Percentiles rank a stretch among this genome's conserved stretches.
Conservation (phyloP, 441 rosid species). For the Pelargonium fulgidum region DNA sequence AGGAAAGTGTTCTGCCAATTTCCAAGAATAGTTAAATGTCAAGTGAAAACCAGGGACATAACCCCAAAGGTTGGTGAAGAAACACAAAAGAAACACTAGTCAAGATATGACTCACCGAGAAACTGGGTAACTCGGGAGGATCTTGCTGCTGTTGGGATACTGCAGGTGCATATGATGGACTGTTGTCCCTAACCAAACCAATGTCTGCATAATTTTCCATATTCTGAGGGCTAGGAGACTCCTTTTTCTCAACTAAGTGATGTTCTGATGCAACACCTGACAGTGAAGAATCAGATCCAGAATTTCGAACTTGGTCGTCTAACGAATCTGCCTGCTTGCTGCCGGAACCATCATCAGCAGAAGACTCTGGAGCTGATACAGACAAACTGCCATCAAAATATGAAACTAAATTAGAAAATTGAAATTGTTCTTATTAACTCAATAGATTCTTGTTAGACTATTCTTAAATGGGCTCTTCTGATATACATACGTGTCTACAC, state of each 20-base stretch:
- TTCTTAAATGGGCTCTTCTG: too few relatives aligned
- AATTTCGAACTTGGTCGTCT: constrained; percentile 49
- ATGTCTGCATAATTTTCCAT: constrained; percentile 50
- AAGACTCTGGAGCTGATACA: constrained; percentile 37
- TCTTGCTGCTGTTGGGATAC: constrained; percentile 55
- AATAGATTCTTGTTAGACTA: neutral
- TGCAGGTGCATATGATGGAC: constrained; percentile 47
- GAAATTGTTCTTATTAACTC: neutral
- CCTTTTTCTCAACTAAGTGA: constrained; percentile 52
- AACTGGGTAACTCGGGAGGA: constrained; percentile 49
- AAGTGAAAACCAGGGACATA: neutral
- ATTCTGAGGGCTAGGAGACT: constrained; percentile 47
- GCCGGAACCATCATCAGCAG: constrained; percentile 38
- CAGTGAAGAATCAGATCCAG: constrained; percentile 53
- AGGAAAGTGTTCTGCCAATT: neutral
- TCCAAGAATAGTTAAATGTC: neutral
- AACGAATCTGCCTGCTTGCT: constrained; percentile 39
- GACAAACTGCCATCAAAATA: constrained; percentile 41
- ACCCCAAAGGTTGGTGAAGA: too few relatives aligned
- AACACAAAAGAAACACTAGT: too few relatives aligned
- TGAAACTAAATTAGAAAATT: neutral
- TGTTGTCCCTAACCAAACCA: constrained; percentile 47
- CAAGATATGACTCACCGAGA: constrained; percentile 43
- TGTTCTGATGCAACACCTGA: constrained; percentile 49
- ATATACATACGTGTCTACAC: too few relatives aligned